These are phyloP conservation scores for Cucurbita maxima DNA, from an alignment of 306 rosid species.

Conservation along the genomic window DNA sequence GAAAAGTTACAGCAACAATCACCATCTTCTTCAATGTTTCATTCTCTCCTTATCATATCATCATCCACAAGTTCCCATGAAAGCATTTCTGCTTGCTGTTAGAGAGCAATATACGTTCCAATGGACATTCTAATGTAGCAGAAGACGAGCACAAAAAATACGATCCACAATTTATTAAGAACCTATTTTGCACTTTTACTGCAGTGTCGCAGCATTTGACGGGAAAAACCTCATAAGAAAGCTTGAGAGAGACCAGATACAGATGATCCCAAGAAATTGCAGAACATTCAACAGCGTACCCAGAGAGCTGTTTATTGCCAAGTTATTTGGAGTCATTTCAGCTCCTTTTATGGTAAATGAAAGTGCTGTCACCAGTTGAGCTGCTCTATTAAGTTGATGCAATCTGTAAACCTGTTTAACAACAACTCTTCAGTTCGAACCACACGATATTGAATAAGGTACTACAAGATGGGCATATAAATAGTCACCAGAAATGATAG, in stretches of 20 bases:
- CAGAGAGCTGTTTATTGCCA: slow-evolving; percentile 83
- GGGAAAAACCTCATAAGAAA: slow-evolving; percentile 76
- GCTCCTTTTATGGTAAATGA: slow-evolving; percentile 91
- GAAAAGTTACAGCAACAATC: background rate
- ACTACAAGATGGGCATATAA: background rate
- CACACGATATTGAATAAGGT: background rate
- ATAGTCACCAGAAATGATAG: background rate
- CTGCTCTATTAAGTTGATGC: slow-evolving; percentile 94
- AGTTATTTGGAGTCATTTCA: slow-evolving; percentile 76
- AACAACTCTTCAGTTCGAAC: background rate
- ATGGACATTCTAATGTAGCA: background rate
- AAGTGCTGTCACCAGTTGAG: slow-evolving; percentile 91
- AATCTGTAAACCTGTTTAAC: slow-evolving; percentile 69
- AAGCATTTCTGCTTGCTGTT: background rate
- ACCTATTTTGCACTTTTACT: slow-evolving; percentile 11
- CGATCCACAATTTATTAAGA: background rate
- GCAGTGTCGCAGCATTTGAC: slow-evolving; percentile 20
- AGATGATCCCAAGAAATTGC: slow-evolving; percentile 80
- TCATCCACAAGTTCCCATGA: background rate
- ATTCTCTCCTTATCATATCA: background rate
- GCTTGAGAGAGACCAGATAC: slow-evolving; percentile 97
- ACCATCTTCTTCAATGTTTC: slow-evolving; percentile 3
- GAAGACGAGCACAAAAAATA: background rate
- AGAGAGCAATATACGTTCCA: background rate
- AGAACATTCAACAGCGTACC: slow-evolving; percentile 76